phyloP scores from a whole-genome alignment of 495 filamentous ascomycete species.

The Filosporella fistucella region DNA sequence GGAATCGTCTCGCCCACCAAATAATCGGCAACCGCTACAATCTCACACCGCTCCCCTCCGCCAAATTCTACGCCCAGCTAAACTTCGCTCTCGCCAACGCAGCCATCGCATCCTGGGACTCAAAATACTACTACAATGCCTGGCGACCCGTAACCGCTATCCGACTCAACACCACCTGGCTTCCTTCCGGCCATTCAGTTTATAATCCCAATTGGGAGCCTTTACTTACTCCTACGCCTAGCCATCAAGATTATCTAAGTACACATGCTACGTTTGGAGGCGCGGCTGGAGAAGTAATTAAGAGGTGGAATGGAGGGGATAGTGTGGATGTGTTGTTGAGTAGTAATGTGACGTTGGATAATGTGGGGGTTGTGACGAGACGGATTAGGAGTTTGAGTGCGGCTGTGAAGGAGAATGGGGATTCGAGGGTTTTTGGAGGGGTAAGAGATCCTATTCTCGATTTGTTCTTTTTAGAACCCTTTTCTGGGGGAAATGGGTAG shows the following conservation, averaged over 20 bases:
- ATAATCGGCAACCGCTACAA: slow-evolving; percentile 10
- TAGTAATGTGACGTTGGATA: neutral
- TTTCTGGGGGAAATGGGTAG: neutral
- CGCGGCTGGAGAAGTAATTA: neutral
- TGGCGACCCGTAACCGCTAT: slow-evolving; percentile 1
- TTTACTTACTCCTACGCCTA: neutral
- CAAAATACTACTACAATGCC: neutral
- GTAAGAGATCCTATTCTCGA: no score
- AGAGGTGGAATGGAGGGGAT: neutral
- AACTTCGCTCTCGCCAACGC: neutral
- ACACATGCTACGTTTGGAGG: neutral
- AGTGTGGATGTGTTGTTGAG: neutral
- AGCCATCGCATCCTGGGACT: neutral
- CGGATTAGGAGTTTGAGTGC: neutral
- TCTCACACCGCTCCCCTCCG: neutral
- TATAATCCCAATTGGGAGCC: neutral
- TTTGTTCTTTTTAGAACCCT: neutral
- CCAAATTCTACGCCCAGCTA: slow-evolving; percentile 1
- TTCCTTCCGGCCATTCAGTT: neutral
- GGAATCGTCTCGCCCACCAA: slow-evolving; percentile 31
- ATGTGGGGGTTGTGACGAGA: neutral
- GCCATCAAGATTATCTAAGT: neutral
- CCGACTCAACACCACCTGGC: neutral
- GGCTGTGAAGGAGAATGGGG: neutral
- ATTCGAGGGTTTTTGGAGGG: neutral